Conservation (phyloP, 345 rosid genomes). For the Brassica napus region Da-Ae NC_063445.1:52858001-52858500, state of each 20-base stretch:
- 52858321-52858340: not conserved
- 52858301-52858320: conserved; percentile 37
- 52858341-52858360: not conserved
- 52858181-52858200: conserved; percentile 74
- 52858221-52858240: conserved; percentile 50
- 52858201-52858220: conserved; percentile 88
- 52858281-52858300: conserved; percentile 81
- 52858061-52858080: not conserved
- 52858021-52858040: not conserved
- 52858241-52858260: conserved; percentile 91
- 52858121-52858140: conserved; percentile 81
- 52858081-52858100: conserved; percentile 82
- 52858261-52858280: conserved; percentile 70
- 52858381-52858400: not conserved
- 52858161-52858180: conserved; percentile 97
- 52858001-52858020: conserved; percentile 1
- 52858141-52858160: conserved; percentile 74
- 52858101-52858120: conserved; percentile 36
- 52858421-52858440: conserved; percentile 3
- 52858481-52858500: conserved; percentile 1
- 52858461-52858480: conserved; percentile 6
- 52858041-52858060: not conserved
- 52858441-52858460: conserved; percentile 3
- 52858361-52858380: not conserved
- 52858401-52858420: not conserved